These are phyloP conservation scores for Hirsutella minnesotensis DNA, from an alignment of 2,329 filamentous ascomycete genomes.

Conservation along the genomic window DNA sequence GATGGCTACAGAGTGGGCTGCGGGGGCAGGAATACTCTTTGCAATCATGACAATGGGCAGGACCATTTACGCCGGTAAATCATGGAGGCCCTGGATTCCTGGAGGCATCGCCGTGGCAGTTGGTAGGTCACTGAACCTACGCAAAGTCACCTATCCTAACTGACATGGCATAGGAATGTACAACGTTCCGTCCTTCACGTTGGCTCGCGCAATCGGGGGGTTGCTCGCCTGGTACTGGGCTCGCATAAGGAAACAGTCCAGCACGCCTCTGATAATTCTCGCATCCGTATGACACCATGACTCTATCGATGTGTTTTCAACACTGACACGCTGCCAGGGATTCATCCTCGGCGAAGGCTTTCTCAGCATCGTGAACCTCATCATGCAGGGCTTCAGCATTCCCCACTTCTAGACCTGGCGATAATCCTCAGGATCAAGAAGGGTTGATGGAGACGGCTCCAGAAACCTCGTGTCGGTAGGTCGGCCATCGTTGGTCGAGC, in stretches of 20 bases:
- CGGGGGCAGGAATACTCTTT: conserved; percentile 65
- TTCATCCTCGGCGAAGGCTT: conserved; percentile 89
- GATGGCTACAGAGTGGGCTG: conserved; percentile 72
- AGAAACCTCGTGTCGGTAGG: too few relatives aligned
- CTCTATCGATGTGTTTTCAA: not conserved
- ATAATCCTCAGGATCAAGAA: too few relatives aligned
- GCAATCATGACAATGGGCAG: conserved; percentile 57
- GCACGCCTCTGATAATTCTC: conserved; percentile 77
- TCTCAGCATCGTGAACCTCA: conserved; percentile 79
- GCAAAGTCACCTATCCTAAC: not conserved
- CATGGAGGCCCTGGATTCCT: conserved; percentile 68
- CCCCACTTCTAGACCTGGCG: conserved; percentile 48
- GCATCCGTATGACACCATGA: conserved; percentile 43
- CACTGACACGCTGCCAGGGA: conserved; percentile 34
- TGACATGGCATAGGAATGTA: conserved; percentile 61
- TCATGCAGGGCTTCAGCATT: conserved; percentile 64
- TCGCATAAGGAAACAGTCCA: conserved; percentile 35
- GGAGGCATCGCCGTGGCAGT: conserved; percentile 94
- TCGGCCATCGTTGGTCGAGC: not conserved
- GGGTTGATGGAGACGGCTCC: too few relatives aligned
- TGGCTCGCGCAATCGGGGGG: conserved; percentile 77
- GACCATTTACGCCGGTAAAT: conserved; percentile 40
- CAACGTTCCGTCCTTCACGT: conserved; percentile 90
- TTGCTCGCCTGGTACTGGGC: conserved; percentile 66
- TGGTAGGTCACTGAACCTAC: conserved; percentile 34